Conservation (phyloP, 129 eudicot species). For the Kitagawia praeruptora region DNA sequence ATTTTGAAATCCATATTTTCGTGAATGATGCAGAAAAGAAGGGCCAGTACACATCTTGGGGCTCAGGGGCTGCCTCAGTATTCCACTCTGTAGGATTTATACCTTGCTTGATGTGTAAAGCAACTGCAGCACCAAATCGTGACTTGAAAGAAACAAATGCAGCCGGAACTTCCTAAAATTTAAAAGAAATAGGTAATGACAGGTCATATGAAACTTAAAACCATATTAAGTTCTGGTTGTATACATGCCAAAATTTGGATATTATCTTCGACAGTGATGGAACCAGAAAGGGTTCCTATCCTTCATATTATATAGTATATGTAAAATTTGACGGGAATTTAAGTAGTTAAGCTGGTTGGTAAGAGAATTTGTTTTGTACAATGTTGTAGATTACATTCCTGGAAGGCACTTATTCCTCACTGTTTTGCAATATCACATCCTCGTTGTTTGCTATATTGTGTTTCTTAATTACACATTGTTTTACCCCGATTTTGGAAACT, state of each 20-base stretch:
- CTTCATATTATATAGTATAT: not conserved
- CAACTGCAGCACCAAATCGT: constrained; percentile 64
- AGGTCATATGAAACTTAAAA: constrained; percentile 3
- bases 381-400: not conserved
- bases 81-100: constrained; percentile 82
- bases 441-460: not conserved
- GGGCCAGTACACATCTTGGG: constrained; percentile 79
- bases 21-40: constrained; percentile 68
- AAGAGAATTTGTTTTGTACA: not conserved
- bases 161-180: constrained; percentile 63
- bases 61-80: constrained; percentile 80
- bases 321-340: not conserved
- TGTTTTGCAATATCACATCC: too few species aligned
- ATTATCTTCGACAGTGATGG: not conserved
- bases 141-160: constrained; percentile 90
- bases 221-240: not conserved
- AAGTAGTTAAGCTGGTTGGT: not conserved
- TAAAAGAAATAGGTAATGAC: constrained; percentile 5
- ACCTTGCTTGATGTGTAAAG: constrained; percentile 61
- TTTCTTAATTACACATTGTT: not conserved
- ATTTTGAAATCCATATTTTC: constrained; percentile 55
- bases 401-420: not conserved
- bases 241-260: not conserved
- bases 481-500: not conserved
- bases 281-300: not conserved